Evolutionary conservation across 2,329 filamentous ascomycete genomes (phyloP).

Genomic region (Pezicula radicicola): DNA sequence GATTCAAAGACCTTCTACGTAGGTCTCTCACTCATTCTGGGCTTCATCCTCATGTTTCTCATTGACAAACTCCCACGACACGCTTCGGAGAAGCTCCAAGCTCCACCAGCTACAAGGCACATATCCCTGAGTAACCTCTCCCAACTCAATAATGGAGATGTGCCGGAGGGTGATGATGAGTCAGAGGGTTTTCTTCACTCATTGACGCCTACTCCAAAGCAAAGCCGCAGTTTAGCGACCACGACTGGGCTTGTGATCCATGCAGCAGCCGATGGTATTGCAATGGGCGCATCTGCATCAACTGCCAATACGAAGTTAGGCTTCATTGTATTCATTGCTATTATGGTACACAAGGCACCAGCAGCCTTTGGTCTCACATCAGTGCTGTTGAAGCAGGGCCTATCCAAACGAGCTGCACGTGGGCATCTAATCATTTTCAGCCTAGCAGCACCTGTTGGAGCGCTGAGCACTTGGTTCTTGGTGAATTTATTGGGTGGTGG

Average conservation of each 20-base stretch:
- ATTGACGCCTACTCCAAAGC: slow-evolving; percentile 53
- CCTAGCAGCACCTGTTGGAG: slow-evolving; percentile 82
- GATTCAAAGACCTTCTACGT: slow-evolving; percentile 70
- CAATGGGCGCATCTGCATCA: slow-evolving; percentile 85
- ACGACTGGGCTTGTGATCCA: slow-evolving; percentile 96
- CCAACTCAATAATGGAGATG: slow-evolving; percentile 23
- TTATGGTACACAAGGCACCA: slow-evolving; percentile 96
- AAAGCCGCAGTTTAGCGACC: slow-evolving; percentile 68
- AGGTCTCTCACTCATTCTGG: slow-evolving; percentile 79
- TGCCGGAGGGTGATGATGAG: slow-evolving; percentile 48
- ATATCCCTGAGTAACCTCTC: slow-evolving; percentile 85
- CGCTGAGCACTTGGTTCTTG: slow-evolving; percentile 76
- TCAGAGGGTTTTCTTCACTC: slow-evolving; percentile 58
- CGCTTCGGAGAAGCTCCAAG: slow-evolving; percentile 61
- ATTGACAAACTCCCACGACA: slow-evolving; percentile 83
- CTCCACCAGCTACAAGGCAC: slow-evolving; percentile 69
- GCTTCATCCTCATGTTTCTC: slow-evolving; percentile 96
- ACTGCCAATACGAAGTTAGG: slow-evolving; percentile 72
- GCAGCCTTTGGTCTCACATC: slow-evolving; percentile 94
- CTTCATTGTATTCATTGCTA: slow-evolving; percentile 90
- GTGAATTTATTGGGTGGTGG: slow-evolving; percentile 70
- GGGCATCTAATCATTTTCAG: slow-evolving; percentile 90
- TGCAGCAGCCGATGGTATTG: slow-evolving; percentile 91
- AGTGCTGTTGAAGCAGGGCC: slow-evolving; percentile 82
- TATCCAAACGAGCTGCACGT: slow-evolving; percentile 81